Conservation (phyloP, 2,329 filamentous ascomycete species). For the Claviceps monticola region DNA sequence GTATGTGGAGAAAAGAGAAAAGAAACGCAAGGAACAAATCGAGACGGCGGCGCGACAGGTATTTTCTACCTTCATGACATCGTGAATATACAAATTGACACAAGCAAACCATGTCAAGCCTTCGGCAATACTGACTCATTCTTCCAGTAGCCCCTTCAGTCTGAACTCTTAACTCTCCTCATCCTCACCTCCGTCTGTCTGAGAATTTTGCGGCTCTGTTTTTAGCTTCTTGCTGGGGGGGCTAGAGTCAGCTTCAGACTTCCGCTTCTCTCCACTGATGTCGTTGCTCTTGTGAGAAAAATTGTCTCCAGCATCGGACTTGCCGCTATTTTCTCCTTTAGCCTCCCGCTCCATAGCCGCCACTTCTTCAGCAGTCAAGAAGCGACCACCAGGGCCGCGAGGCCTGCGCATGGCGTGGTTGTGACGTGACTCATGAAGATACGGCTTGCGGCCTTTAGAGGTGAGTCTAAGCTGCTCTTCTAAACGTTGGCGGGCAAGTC, state of each 20-base stretch:
- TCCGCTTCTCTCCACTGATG: constrained; percentile 41
- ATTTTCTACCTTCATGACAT: constrained; percentile 21
- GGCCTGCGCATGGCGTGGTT: constrained; percentile 97
- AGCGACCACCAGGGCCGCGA: constrained; percentile 83
- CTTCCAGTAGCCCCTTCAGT: neutral
- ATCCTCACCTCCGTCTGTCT: constrained; percentile 27
- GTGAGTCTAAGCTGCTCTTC: constrained; percentile 87
- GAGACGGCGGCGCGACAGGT: constrained; percentile 3
- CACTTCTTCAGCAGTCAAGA: constrained; percentile 92
- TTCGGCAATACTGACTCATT: neutral
- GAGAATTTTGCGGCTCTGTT: constrained; percentile 29
- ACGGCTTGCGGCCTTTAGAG: constrained; percentile 90
- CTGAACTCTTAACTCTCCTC: constrained; percentile 6
- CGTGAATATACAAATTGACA: constrained; percentile 16
- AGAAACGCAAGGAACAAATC: constrained; percentile 2
- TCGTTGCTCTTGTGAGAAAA: constrained; percentile 13
- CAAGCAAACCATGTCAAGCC: constrained; percentile 1
- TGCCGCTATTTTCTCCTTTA: constrained; percentile 26
- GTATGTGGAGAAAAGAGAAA: constrained; percentile 1
- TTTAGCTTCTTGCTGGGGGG: constrained; percentile 43
- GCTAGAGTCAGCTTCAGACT: constrained; percentile 36
- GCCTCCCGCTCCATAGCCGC: constrained; percentile 64
- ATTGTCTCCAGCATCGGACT: constrained; percentile 16
- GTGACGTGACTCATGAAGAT: constrained; percentile 91
- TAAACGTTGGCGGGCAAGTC: constrained; percentile 82